Base-by-base conservation (phyloP, 2,329 filamentous ascomycete species). In the Leptographium procerum region DNA sequence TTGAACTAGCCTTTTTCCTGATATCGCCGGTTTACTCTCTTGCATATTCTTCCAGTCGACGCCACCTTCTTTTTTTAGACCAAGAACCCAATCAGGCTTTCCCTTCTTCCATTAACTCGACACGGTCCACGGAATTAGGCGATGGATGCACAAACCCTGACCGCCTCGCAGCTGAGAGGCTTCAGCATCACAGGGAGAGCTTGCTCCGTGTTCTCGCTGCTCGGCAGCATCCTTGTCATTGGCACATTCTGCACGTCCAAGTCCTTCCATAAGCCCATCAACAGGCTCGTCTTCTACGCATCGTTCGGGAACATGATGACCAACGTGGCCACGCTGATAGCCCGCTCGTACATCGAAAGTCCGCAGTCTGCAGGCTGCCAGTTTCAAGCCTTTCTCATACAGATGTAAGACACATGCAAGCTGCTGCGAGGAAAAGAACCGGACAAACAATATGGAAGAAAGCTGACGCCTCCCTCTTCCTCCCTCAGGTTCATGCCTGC, bases 231-330 rank as follows among this genome's bases (percentile, higher is more conserved):
- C 34, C 83, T 91, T 68, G 87, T 91, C 66, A 83, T 92, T 57
- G 65, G 75, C 58, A 91, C 87, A 3, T 94, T 91, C 67, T 72
- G 81, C 33, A 70, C 71, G n/a, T 88, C 85, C 34, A 78, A 77
- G 19, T 78, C 79, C 6, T 94, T 94, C 68, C 87, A 88, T 66
- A 92, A 91, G 67, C 87, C 89, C n/a, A 91, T 94, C 73, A 94
- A 94, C 67, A 80, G 89, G 22, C 77, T 95, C 0, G 85, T 92
- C 11, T 92, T 95, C 69, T 94, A 87, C 69, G 89, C 89, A 8
- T 87, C 87, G 0, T 87, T 89, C 66, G 89, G 89, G 10, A 95
- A 95, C 66, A 77, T 92, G 65, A 76, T 91, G 70, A 83, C 82
- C 61, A 92, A 90, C 68, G 79, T 89, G 22, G 88, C 85, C 1